Percentiles rank a stretch among this genome's conserved stretches.
Conservation (phyloP, 805 yeast species). For the Yarrowia osloensis region DNA sequence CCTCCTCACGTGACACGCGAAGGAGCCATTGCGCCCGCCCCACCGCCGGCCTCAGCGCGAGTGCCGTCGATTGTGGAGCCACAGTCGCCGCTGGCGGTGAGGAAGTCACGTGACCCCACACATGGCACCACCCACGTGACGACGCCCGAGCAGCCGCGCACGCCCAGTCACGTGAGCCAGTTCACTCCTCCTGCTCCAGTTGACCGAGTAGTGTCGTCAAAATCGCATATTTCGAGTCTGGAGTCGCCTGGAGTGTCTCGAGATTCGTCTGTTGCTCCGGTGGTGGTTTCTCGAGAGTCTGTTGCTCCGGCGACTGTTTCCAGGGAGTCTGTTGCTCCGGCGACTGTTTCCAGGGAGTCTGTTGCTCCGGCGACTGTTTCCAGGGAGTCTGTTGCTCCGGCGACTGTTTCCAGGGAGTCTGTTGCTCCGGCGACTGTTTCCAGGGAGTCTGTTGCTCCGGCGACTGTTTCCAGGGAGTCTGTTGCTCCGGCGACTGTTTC, state of each 20-base stretch:
- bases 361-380: too few species aligned
- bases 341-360: too few species aligned
- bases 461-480: too few species aligned
- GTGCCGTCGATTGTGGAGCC: conserved; percentile 6
- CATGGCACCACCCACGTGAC: not conserved
- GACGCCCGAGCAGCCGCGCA: not conserved
- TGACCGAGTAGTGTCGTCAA: not conserved
- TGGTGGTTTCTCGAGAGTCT: not conserved
- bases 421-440: too few species aligned
- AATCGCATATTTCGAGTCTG: not conserved
- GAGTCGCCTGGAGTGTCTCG: not conserved
- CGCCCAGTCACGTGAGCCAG: not conserved
- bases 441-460: too few species aligned
- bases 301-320: not conserved
- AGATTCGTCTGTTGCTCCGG: not conserved
- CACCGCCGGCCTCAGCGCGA: not conserved
- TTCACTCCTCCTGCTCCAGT: not conserved
- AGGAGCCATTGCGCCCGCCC: not conserved
- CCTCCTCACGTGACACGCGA: not conserved
- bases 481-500: too few species aligned
- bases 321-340: too few species aligned
- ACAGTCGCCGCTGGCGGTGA: not conserved
- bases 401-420: too few species aligned
- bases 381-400: too few species aligned
- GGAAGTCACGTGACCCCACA: not conserved